Evolutionary conservation across 257 asterid species (phyloP), one percentile per base, ranked within the genome.

Genomic region (Knoxia roxburghii): DNA sequence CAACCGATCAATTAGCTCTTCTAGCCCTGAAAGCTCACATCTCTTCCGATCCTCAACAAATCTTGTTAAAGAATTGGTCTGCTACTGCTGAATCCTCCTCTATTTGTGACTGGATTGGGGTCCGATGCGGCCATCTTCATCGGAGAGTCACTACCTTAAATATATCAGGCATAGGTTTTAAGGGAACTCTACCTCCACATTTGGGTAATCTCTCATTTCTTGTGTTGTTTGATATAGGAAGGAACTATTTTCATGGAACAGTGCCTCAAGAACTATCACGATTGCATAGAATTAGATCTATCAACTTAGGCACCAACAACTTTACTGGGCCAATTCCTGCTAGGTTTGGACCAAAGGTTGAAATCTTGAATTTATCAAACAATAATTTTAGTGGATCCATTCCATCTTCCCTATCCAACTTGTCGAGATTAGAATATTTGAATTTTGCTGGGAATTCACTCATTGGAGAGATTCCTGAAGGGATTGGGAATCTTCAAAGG

Each of bases 71-170:
- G 13, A 61, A 61, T 35, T 61, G 66, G 66, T 61, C 66, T 61
- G 39, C 65, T n/a, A 4, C 3, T 12, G 32, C 66, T 40, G 11
- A 50, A 11, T 2, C 51, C 2, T 12, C 51, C 1, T 39, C 66
- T 39, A 51, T 61, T 39, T 61, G 66, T 39, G 51, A 60, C 50
- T 60, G 65, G 65, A 39, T 60, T 4, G 50, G 65, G 37, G 65
- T 60, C 32, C 4, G 12, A 5, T 37, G 65, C 33, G 12, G 65
- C 29, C 11, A 6, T 4, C 21, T 2, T 3, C 52, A 46, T 11
- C 32, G 15, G 0, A 61, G 50, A 40, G 35, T 40, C 20, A 37
- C 66, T 39, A 20, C 50, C 6, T 39, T 39, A 13, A 61, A 61
- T 40, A 39, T 61, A 21, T 61, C 66, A 21, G 3, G 33, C 9